Base-by-base conservation (phyloP, 371 early-diverging fungal genomes). In the Conidiobolus coronatus region DNA sequence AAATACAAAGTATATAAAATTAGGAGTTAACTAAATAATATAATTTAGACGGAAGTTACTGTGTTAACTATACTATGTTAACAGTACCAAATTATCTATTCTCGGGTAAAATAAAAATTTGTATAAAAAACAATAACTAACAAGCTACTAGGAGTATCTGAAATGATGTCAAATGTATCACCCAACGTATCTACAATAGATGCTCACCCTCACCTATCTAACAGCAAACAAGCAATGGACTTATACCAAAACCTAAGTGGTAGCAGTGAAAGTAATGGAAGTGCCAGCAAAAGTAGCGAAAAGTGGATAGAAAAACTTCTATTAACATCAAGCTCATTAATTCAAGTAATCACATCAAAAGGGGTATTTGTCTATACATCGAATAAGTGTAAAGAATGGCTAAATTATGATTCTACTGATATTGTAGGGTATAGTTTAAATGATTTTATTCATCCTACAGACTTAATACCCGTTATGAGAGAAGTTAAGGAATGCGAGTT, bases 311-410 rank as follows among this genome's bases (percentile, higher is more conserved):
- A 58, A 40, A 43, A 61, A 19, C 23, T 67, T 0, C 46, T 67
- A 45, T 59, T 63, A 37, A 60, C 63, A 48, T 56, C 63, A 6
- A 58, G 59, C 23, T 74, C 73, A 42, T 71, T 76, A 48, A 62
- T 75, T 17, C 70, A 70, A 51, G 71, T 75, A 8, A 54, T 79
- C 1, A 73, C 76, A 0, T 53, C 75, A 5, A 71, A 74, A 20
- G 79, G 75, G 7, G 63, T 71, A 15, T 71, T 79, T 52, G 60
- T 79, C 4, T 74, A 75, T 49, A 70, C 63, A 23, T 70, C 73
- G 12, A 45, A 61, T 1, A 59, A 62, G 9, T 54, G 64, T 23
- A 55, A 58, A 39, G 47, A 63, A 36, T 42, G 75, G 43, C 61
- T 70, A 24, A 68, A 63, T 40, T 73, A 67, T 52, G 57, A 63